These are phyloP conservation scores for Vickermania ingenoplastis DNA, from an alignment of 208 protist genomes.

Conservation along the genomic window DNA sequence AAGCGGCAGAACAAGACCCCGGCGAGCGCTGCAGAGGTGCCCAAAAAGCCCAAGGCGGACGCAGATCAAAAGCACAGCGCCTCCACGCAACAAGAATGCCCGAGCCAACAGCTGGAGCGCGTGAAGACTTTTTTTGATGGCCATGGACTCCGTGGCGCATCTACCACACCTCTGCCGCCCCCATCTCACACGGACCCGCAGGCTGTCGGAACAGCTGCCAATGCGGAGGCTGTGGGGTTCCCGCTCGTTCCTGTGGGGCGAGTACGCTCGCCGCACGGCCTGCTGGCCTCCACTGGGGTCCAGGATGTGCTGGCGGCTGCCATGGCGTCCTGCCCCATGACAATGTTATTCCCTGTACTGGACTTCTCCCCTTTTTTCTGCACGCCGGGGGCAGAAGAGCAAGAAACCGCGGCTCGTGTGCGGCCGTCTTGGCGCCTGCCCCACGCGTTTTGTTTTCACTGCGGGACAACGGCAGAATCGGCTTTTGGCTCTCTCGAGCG, in stretches of 20 bases:
- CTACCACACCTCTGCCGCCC: not conserved
- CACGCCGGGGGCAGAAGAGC: conserved; percentile 10
- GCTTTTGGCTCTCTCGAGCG: conserved; percentile 62
- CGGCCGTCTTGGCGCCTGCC: conserved; percentile 7
- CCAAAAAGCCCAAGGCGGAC: not conserved
- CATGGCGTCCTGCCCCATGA: conserved; percentile 34
- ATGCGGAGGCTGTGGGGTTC: not conserved
- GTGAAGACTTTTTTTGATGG: conserved; percentile 1
- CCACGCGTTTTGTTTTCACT: conserved; percentile 69
- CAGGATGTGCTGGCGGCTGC: conserved; percentile 69
- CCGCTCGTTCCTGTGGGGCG: not conserved
- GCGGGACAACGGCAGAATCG: conserved; percentile 48
- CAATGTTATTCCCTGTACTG: conserved; percentile 54
- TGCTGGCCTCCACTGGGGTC: conserved; percentile 59
- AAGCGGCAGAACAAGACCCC: not conserved
- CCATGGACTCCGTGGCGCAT: too few relatives aligned
- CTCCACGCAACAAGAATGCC: not conserved
- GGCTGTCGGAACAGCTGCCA: too few relatives aligned
- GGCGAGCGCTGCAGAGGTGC: too few relatives aligned
- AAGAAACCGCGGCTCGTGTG: not conserved
- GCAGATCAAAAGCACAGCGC: not conserved
- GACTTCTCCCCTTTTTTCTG: conserved; percentile 33
- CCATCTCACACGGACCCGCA: not conserved
- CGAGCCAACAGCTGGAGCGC: not conserved
- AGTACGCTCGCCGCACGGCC: not conserved